Evolutionary conservation across 192 early-diverging fungal species (phyloP), one percentile per base, ranked within the genome.

Genomic region (Coemansia pectinata): DNA sequence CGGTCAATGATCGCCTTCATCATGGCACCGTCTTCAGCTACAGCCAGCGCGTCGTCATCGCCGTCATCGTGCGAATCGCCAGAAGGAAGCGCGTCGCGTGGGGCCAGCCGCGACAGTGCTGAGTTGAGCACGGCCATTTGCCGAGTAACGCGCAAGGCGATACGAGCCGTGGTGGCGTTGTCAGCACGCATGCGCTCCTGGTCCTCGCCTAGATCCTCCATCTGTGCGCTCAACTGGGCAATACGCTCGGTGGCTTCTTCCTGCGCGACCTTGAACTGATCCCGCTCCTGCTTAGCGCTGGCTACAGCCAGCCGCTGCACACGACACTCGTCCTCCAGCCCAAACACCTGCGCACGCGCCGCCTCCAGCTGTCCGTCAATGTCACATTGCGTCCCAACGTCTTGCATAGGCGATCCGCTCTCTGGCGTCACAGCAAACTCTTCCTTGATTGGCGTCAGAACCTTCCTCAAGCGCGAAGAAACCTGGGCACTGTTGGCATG

Each of bases 371-470:
- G 59, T 5, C 60, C 64, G 11, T 40, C 33, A 25, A 66, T 12
- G 25, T 63, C 53, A 57, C 79, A 74, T 41, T 82, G 74, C 7
- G 72, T 62, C 3, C 70, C 50, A 0, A 62, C 65, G 39, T 76
- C 74, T 2, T 34, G 63, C 48, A 55, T n/a, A 10, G 25, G 40
- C 7, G 47, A 17, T 2, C 15, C 45, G n/a, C 3, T 63, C 48
- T 19, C n/a, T 57, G 5, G 36, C 23, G 25, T n/a, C 11, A 17
- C 55, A 52, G 23, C 65, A 36, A 64, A 58, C 45, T 77, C 79
- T 48, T 82, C 79, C 14, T 45, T 61, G 62, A 82, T 82, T n/a
- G 79, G 79, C 47, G 79, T 77, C 50, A 82, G 59, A 19, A 71
- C 34, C 65, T 72, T 72, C 64, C 57, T 66, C 40, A 57, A 33